Evolutionary conservation across 2,329 filamentous ascomycete species (phyloP).

Genomic region (Diplocarpon mali): DNA sequence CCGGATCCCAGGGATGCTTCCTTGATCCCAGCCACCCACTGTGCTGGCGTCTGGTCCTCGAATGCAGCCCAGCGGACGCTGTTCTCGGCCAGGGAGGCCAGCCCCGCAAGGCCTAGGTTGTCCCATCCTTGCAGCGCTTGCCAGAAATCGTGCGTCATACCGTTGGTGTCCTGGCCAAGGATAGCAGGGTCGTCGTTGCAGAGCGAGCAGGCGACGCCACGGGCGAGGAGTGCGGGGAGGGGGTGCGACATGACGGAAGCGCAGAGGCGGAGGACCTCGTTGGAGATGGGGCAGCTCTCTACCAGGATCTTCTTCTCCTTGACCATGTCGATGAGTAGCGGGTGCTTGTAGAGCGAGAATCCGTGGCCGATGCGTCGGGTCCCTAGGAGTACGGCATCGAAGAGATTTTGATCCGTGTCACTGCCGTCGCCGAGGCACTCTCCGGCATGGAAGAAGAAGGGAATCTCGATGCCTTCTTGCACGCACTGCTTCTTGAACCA

Average conservation of each 20-base stretch:
- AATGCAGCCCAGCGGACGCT: conserved; percentile 84
- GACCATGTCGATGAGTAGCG: conserved; percentile 76
- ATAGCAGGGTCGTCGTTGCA: conserved; percentile 90
- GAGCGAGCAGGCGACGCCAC: conserved; percentile 73
- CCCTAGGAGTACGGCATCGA: conserved; percentile 78
- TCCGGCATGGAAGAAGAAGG: conserved; percentile 89
- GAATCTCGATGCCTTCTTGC: conserved; percentile 67
- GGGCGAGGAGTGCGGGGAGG: conserved; percentile 70
- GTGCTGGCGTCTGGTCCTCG: conserved; percentile 61
- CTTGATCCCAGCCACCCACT: conserved; percentile 64
- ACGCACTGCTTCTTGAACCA: conserved; percentile 87
- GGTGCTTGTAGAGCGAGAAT: conserved; percentile 84
- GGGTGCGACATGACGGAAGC: conserved; percentile 68
- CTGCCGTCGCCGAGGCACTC: conserved; percentile 75
- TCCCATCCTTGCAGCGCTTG: conserved; percentile 86
- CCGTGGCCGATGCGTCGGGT: conserved; percentile 84
- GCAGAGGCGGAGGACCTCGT: conserved; percentile 74
- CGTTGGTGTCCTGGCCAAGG: conserved; percentile 69
- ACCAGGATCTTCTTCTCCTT: conserved; percentile 80
- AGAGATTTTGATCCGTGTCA: conserved; percentile 68
- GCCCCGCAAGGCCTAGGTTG: conserved; percentile 75
- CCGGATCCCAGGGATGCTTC: conserved; percentile 63
- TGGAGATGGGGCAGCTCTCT: conserved; percentile 84
- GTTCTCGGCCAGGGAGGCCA: conserved; percentile 84
- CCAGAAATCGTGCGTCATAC: conserved; percentile 91